phyloP scores from a whole-genome alignment of 106 monocot genomes.

The Hemerocallis citrina region DNA sequence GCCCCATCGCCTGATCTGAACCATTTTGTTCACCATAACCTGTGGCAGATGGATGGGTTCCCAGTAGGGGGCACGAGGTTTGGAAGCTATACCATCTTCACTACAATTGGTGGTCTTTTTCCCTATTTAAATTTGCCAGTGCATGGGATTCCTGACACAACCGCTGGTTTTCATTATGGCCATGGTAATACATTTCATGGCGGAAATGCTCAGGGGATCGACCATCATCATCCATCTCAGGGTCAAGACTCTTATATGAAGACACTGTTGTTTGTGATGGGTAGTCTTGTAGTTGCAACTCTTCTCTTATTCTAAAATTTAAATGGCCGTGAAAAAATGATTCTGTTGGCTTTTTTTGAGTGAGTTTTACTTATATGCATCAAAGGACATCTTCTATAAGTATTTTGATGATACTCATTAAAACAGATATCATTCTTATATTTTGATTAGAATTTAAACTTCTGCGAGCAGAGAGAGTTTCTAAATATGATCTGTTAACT shows the following conservation, averaged over 20 bases:
- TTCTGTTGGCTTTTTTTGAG: background rate
- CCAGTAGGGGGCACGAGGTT: conserved; percentile 18
- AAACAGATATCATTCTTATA: no score
- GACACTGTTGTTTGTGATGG: conserved; percentile 26
- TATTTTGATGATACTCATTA: no score
- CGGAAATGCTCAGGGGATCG: conserved; percentile 25
- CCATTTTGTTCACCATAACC: conserved; percentile 24
- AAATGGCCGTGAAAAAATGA: no score
- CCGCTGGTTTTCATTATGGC: conserved; percentile 28
- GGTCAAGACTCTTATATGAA: conserved; percentile 20
- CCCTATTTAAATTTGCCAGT: conserved; percentile 43
- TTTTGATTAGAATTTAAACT: no score
- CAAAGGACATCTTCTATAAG: no score
- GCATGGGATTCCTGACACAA: conserved; percentile 28
- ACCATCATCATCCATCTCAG: background rate
- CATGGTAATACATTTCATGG: conserved; percentile 29
- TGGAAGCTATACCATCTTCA: conserved; percentile 34
- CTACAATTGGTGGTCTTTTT: conserved; percentile 28
- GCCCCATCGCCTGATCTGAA: conserved; percentile 32
- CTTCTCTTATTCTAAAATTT: conserved; percentile 26
- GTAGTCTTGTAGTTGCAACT: conserved; percentile 31
- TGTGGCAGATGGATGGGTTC: conserved; percentile 29
- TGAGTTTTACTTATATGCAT: no score
- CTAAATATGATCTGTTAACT: no score
- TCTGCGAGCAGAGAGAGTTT: no score